Percentiles rank a stretch among this genome's conserved stretches.
Conservation (phyloP, 2,329 filamentous ascomycete species). For the Microcyclospora pomicola region DNA sequence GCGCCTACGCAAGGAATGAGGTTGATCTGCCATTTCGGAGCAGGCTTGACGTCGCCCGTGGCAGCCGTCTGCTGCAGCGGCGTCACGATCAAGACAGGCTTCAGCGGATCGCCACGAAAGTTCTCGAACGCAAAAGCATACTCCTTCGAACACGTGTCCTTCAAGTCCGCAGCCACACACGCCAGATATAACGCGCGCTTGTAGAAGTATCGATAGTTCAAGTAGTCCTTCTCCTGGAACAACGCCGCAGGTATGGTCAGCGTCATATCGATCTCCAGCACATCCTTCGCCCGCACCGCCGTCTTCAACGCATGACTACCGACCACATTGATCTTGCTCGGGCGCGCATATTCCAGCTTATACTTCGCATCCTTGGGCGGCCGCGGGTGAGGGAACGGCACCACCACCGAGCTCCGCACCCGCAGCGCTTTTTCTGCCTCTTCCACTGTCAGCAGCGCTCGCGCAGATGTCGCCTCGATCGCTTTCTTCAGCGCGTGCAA, state of each 20-base stretch:
- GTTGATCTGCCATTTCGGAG: conserved; percentile 47
- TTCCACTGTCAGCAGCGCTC: conserved; percentile 38
- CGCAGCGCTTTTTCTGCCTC: conserved; percentile 57
- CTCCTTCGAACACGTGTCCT: conserved; percentile 50
- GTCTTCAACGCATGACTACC: conserved; percentile 75
- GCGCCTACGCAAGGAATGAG: conserved; percentile 64
- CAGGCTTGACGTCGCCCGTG: conserved; percentile 7
- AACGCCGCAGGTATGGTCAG: conserved; percentile 66
- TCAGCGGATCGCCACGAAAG: conserved; percentile 33
- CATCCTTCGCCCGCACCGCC: conserved; percentile 43
- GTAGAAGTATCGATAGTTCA: conserved; percentile 87
- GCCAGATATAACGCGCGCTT: conserved; percentile 86
- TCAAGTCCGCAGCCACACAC: conserved; percentile 59
- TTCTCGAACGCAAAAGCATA: conserved; percentile 19
- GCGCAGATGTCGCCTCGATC: conserved; percentile 43
- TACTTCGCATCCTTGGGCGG: conserved; percentile 66
- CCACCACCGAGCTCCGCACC: conserved; percentile 51
- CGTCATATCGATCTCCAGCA: conserved; percentile 62
- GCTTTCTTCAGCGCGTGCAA: conserved; percentile 41
- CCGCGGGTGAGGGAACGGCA: conserved; percentile 74
- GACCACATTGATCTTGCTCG: conserved; percentile 68
- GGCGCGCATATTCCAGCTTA: conserved; percentile 64
- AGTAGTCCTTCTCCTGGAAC: conserved; percentile 89
- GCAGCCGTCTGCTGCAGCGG: conserved; percentile 16
- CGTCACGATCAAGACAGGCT: conserved; percentile 49